phyloP scores from a whole-genome alignment of 164 flowering plant genomes.

The Macadamia integrifolia region DNA sequence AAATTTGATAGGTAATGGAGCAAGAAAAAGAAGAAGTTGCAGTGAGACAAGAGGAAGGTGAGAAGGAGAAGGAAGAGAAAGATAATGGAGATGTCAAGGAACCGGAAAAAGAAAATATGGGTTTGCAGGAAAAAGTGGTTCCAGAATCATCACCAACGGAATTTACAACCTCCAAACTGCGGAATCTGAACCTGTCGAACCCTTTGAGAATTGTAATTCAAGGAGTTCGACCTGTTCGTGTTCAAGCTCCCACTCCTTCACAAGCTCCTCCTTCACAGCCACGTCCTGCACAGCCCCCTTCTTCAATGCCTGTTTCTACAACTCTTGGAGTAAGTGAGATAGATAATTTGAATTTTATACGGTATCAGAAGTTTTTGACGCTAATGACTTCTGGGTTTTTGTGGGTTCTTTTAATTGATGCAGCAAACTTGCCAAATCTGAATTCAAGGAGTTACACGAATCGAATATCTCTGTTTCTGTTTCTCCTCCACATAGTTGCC shows the following conservation, averaged over 20 bases:
- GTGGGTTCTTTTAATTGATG: slow-evolving; percentile 8
- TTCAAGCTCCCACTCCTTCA: too few relatives aligned
- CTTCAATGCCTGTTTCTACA: slow-evolving; percentile 8
- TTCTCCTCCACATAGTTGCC: slow-evolving; percentile 31
- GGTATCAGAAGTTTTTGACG: background rate
- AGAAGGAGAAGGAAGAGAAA: slow-evolving; percentile 2
- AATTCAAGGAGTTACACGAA: slow-evolving; percentile 68
- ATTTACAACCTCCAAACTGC: too few relatives aligned
- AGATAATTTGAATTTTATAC: background rate
- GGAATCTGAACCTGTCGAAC: too few relatives aligned
- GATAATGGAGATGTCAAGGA: slow-evolving; percentile 2
- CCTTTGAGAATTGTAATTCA: too few relatives aligned
- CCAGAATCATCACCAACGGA: too few relatives aligned
- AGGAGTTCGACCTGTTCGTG: too few relatives aligned
- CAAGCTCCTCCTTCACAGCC: too few relatives aligned
- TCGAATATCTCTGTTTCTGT: slow-evolving; percentile 35
- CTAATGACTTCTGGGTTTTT: slow-evolving; percentile 10
- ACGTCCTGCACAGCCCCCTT: slow-evolving; percentile 25
- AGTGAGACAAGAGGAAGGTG: slow-evolving; percentile 3
- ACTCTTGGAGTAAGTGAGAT: slow-evolving; percentile 36
- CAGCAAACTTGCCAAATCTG: slow-evolving; percentile 46
- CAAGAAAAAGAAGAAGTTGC: slow-evolving; percentile 6
- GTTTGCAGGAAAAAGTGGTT: too few relatives aligned
- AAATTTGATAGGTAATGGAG: slow-evolving; percentile 17
- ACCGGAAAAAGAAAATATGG: slow-evolving; percentile 13